Percentiles rank a stretch among this genome's conserved stretches.
Conservation (phyloP, 2,329 filamentous ascomycete genomes). For the Aureobasidium namibiae region DNA sequence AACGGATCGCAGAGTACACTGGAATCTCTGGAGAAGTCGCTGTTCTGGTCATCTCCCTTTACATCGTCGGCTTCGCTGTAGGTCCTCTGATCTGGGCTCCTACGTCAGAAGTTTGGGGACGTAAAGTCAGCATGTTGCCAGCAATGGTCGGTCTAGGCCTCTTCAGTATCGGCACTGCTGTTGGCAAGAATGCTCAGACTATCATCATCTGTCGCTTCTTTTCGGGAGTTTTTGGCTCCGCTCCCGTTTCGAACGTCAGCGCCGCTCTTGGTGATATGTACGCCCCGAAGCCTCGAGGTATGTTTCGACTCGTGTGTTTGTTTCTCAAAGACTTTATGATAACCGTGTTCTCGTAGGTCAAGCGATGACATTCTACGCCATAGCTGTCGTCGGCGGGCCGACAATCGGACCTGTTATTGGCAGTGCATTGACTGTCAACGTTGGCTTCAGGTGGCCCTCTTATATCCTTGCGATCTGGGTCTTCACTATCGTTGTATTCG, state of each 20-base stretch:
- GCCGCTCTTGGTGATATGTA: slow-evolving; percentile 40
- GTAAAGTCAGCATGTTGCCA: slow-evolving; percentile 37
- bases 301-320: slow-evolving; percentile 5
- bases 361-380: slow-evolving; percentile 32
- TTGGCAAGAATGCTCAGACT: slow-evolving; percentile 28
- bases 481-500: slow-evolving; percentile 21
- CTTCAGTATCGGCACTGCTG: slow-evolving; percentile 40
- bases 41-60: slow-evolving; percentile 40
- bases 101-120: slow-evolving; percentile 38
- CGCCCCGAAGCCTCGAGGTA: slow-evolving; percentile 29
- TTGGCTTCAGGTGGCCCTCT: slow-evolving; percentile 41
- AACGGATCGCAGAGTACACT: slow-evolving; percentile 35
- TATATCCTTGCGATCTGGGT: slow-evolving; percentile 38
- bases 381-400: slow-evolving; percentile 34
- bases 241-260: slow-evolving; percentile 35
- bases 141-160: slow-evolving; percentile 35
- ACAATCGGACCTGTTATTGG: slow-evolving; percentile 37
- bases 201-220: slow-evolving; percentile 39
- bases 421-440: slow-evolving; percentile 28
- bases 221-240: slow-evolving; percentile 36
- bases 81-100: slow-evolving; percentile 30
- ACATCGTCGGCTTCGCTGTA: slow-evolving; percentile 19
- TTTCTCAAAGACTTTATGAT: background rate
- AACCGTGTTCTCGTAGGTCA: background rate
- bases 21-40: slow-evolving; percentile 36